Conservation (phyloP, 2,329 filamentous ascomycete species). For the Diaporthe citriasiana region DNA sequence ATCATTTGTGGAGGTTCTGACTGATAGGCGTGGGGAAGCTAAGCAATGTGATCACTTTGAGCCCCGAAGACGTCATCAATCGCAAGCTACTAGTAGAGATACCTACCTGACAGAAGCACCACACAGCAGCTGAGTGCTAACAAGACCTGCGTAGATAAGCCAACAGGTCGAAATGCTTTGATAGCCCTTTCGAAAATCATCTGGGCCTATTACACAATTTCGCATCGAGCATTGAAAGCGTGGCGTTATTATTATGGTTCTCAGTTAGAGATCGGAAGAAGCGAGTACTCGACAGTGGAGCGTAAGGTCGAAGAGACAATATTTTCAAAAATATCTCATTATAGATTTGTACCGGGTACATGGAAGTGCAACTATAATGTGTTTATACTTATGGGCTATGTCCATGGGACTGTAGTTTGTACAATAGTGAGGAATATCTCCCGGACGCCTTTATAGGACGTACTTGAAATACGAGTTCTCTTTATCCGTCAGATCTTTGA, state of each 20-base stretch:
- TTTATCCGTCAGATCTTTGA: conserved; percentile 77
- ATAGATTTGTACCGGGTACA: not conserved
- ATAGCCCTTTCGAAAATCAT: not conserved
- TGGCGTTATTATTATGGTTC: not conserved
- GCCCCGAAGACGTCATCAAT: conserved; percentile 18
- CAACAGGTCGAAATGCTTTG: not conserved
- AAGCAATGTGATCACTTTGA: not conserved
- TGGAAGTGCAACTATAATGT: not conserved
- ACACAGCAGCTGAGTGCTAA: not conserved
- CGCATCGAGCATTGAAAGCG: not conserved
- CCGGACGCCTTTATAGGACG: conserved; percentile 56
- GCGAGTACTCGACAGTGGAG: not conserved
- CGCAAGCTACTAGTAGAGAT: conserved; percentile 2
- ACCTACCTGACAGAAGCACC: not conserved
- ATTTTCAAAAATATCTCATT: not conserved
- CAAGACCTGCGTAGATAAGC: not conserved
- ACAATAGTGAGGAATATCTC: not conserved
- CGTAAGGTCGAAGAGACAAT: not conserved
- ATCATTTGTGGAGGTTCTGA: not conserved
- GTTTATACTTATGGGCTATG: not conserved
- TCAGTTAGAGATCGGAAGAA: not conserved
- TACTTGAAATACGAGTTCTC: conserved; percentile 78
- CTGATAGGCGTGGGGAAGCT: conserved; percentile 21
- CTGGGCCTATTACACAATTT: not conserved
- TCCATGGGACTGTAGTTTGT: not conserved